These are phyloP conservation scores for Trematosphaeria pertusa DNA, from an alignment of 2,329 filamentous ascomycete species.

Conservation along the genomic window DNA sequence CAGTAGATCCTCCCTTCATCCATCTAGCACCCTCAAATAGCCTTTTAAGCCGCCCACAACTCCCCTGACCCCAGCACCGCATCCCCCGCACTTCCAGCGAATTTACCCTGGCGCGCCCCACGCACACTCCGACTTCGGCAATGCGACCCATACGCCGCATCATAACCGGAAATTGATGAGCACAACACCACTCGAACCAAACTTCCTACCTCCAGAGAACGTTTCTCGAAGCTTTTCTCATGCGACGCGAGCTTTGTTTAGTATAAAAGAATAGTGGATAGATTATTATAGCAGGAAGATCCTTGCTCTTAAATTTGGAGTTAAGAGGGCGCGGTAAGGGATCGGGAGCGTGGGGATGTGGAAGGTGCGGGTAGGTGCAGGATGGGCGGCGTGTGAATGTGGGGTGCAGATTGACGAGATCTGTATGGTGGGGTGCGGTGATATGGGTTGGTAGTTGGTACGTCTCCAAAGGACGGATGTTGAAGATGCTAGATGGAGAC, in stretches of 20 bases:
- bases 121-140: neutral
- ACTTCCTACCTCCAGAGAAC: neutral
- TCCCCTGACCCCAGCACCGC: neutral
- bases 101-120: neutral
- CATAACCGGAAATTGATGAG: slow-evolving; percentile 9
- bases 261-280: slow-evolving; percentile 4
- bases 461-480: no score
- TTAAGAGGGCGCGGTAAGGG: no score
- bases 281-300: slow-evolving; percentile 2
- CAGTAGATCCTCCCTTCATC: slow-evolving; percentile 1
- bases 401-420: neutral
- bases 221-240: slow-evolving; percentile 2
- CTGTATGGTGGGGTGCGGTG: neutral
- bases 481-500: no score
- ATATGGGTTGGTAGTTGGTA: neutral
- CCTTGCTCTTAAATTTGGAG: slow-evolving; percentile 1
- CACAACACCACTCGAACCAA: neutral
- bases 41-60: slow-evolving; percentile 7
- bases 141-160: neutral
- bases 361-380: slow-evolving; percentile 2
- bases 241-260: slow-evolving; percentile 8
- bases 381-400: slow-evolving; percentile 2
- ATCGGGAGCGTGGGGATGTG: no score
- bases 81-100: neutral
- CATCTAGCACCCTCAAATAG: neutral